These are phyloP conservation scores for Saccharomycopsis vini DNA, from an alignment of 805 yeast species.

Conservation along the genomic window DNA sequence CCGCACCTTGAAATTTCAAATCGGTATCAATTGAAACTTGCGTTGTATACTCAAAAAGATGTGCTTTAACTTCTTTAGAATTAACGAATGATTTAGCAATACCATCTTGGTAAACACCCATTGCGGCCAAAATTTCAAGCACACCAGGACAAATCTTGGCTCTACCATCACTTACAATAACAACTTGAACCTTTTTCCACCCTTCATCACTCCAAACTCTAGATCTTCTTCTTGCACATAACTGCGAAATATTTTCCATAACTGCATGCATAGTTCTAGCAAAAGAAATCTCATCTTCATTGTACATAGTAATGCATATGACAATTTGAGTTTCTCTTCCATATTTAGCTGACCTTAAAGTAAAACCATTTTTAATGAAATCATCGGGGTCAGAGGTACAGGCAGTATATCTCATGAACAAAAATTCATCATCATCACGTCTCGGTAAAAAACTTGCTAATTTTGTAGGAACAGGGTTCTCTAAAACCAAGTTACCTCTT, in stretches of 20 bases:
- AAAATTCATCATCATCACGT: slow-evolving; percentile 85
- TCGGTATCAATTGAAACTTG: slow-evolving; percentile 89
- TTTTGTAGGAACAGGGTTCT: slow-evolving; percentile 91
- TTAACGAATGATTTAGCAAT: slow-evolving; percentile 93
- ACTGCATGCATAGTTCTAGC: slow-evolving; percentile 93
- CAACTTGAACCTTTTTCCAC: slow-evolving; percentile 93
- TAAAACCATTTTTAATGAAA: slow-evolving; percentile 71
- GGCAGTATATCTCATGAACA: slow-evolving; percentile 95
- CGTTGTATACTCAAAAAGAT: slow-evolving; percentile 90
- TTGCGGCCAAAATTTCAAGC: slow-evolving; percentile 79
- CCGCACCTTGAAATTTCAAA: slow-evolving; percentile 82
- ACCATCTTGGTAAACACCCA: slow-evolving; percentile 96
- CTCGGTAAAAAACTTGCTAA: slow-evolving; percentile 76
- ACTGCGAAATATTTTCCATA: slow-evolving; percentile 83
- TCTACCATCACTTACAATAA: slow-evolving; percentile 91
- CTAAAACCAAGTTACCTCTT: slow-evolving; percentile 77
- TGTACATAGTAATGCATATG: slow-evolving; percentile 93
- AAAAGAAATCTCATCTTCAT: slow-evolving; percentile 83
- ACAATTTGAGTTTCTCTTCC: slow-evolving; percentile 89
- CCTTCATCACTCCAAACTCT: slow-evolving; percentile 92
- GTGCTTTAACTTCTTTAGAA: slow-evolving; percentile 85
- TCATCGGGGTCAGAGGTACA: slow-evolving; percentile 91
- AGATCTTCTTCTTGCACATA: slow-evolving; percentile 73
- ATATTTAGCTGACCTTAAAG: slow-evolving; percentile 74
- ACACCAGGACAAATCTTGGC: slow-evolving; percentile 79